phyloP scores from a whole-genome alignment of 805 yeast genomes.

The Hanseniaspora valbyensis region DNA sequence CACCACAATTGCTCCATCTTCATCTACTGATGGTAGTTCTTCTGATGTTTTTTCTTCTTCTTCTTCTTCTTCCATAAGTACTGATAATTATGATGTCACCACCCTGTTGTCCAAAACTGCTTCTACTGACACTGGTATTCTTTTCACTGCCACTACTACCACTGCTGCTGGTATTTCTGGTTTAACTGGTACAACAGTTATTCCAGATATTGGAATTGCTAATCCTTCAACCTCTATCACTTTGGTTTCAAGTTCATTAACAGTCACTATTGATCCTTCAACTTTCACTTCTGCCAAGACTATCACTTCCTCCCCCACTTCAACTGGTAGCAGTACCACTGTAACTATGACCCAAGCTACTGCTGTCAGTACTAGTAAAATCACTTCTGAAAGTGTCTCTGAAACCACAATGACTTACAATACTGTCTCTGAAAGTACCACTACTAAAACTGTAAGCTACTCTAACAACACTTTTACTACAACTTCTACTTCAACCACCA shows the following conservation, averaged over 20 bases:
- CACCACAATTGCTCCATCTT: not conserved
- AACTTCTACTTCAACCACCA: not conserved
- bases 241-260: slow-evolving; percentile 25
- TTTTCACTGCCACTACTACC: slow-evolving; percentile 17
- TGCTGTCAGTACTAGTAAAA: slow-evolving; percentile 13
- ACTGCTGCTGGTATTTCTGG: slow-evolving; percentile 17
- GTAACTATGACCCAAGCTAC: slow-evolving; percentile 15
- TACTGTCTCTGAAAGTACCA: slow-evolving; percentile 18
- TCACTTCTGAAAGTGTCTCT: not conserved
- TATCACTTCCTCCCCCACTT: slow-evolving; percentile 15
- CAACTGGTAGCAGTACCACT: slow-evolving; percentile 12
- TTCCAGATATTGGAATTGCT: slow-evolving; percentile 25
- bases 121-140: slow-evolving; percentile 19
- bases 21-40: not conserved
- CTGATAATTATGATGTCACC: slow-evolving; percentile 9
- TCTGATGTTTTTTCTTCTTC: not conserved
- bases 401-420: slow-evolving; percentile 13
- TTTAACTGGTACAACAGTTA: slow-evolving; percentile 26
- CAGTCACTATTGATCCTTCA: slow-evolving; percentile 26
- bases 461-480: slow-evolving; percentile 1
- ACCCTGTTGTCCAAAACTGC: slow-evolving; percentile 18
- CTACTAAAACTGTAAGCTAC: slow-evolving; percentile 15
- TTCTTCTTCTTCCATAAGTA: not conserved
- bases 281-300: slow-evolving; percentile 24
- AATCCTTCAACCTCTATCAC: slow-evolving; percentile 28